A percentile compares a stretch with the other conserved stretches of the same genome.
phyloP scores from a whole-genome alignment of 148 eudicot genomes.

The Euryodendron excelsum region DNA sequence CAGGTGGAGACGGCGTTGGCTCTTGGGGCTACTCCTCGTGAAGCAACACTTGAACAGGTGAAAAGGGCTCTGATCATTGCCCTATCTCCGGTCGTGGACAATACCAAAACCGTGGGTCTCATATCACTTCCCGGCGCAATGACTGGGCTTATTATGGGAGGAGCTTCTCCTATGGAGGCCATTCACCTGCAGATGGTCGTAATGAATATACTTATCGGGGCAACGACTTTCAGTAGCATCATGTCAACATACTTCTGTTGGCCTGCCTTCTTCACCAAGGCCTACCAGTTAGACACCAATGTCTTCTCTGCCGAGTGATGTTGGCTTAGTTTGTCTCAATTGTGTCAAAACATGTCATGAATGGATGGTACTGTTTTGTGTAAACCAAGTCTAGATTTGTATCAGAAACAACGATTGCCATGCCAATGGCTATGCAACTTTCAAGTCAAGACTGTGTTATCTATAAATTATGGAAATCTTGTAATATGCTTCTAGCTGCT shows the following conservation, averaged over 20 bases:
- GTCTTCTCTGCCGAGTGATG: constrained; percentile 60
- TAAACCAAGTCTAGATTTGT: no score
- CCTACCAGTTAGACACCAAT: constrained; percentile 67
- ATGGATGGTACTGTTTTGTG: no score
- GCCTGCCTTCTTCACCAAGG: constrained; percentile 88
- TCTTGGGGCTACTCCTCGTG: constrained; percentile 84
- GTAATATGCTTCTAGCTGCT: no score
- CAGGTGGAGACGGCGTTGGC: constrained; percentile 96
- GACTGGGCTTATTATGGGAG: constrained; percentile 97
- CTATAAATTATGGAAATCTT: no score
- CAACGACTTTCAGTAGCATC: constrained; percentile 80
- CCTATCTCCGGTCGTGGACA: constrained; percentile 84
- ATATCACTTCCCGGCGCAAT: constrained; percentile 95
- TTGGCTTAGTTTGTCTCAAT: background rate
- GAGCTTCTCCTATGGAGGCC: constrained; percentile 90
- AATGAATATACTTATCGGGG: constrained; percentile 87
- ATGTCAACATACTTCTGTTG: constrained; percentile 80
- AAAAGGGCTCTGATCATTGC: constrained; percentile 77
- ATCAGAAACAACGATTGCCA: no score
- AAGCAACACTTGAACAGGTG: constrained; percentile 73
- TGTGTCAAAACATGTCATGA: no score
- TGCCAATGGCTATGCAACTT: no score
- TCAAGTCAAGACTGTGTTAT: no score
- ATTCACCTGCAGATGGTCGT: constrained; percentile 85
- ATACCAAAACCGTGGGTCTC: constrained; percentile 83